phyloP scores from a whole-genome alignment of 371 early-diverging fungal genomes.

The Actinomortierella ambigua region DNA sequence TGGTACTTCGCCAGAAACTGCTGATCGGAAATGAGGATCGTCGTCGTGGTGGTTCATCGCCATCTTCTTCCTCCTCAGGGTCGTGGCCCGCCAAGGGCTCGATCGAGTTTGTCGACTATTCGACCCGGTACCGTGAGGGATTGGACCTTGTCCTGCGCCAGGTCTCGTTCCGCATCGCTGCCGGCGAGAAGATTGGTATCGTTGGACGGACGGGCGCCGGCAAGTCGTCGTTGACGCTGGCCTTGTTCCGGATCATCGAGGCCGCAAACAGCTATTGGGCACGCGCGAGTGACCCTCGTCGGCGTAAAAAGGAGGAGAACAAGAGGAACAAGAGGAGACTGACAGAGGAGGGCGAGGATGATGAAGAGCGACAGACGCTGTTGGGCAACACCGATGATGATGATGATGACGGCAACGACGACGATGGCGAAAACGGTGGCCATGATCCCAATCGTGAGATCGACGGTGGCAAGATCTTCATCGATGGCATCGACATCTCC shows the following conservation, averaged over 20 bases:
- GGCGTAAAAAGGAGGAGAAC: no score
- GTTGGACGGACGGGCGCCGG: conserved; percentile 67
- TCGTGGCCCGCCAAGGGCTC: conserved; percentile 69
- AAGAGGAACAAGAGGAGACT: no score
- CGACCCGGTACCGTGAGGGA: conserved; percentile 68
- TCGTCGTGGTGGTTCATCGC: conserved; percentile 55
- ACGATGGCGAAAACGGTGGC: background rate
- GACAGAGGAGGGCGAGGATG: background rate
- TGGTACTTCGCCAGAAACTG: conserved; percentile 54
- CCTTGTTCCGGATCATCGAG: conserved; percentile 74
- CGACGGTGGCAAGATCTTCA: conserved; percentile 56
- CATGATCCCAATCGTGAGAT: conserved; percentile 48
- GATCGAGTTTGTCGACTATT: conserved; percentile 63
- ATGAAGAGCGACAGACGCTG: conserved; percentile 8
- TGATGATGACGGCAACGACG: background rate
- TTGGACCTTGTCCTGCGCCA: conserved; percentile 65
- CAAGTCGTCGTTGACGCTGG: conserved; percentile 64
- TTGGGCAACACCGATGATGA: background rate
- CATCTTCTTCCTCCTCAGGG: no score
- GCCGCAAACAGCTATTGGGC: conserved; percentile 45
- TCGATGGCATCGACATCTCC: conserved; percentile 71
- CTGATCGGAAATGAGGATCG: no score
- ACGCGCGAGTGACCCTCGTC: conserved; percentile 19
- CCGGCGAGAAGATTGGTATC: conserved; percentile 64
- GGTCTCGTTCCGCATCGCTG: conserved; percentile 59